Base-by-base conservation (phyloP, 768 basidiomycete species). In the Lentinula boryana region DNA sequence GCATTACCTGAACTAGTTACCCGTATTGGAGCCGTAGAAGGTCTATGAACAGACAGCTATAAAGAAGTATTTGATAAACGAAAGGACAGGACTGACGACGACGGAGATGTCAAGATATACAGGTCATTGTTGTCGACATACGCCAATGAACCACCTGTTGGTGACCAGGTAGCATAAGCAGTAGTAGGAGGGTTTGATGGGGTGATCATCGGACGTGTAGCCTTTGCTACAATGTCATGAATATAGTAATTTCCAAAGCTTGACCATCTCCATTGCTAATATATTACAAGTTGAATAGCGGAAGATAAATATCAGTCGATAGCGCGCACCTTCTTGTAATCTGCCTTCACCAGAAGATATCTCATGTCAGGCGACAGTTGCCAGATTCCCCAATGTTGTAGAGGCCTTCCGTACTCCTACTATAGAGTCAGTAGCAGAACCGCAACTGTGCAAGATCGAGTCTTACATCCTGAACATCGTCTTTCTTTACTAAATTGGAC, bases 241-340 rank as follows among this genome's bases (percentile, higher is more conserved):
- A 99, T 80, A 71, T 93, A 96, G 70, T 95, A 98, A 72, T 95
- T 98, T 16, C 91, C 89, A 68, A 88, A 88, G 60, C 85, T 86
- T 5, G 95, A 97, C 72, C 89, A 82, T 50, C 97, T 86, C 97
- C 97, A 99, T 87, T 95, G 92, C 88, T 95, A 64, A 7, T 36
- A 41, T 13, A n/a, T 46, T 0, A 46, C 8, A 32, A 5, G 7
- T 41, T 56, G 8, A 41, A 23, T 21, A 21, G 38, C 13, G 41
- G 13, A 32, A 31, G 3, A 27, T 38, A 56, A 54, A 23, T 32
- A 18, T 44, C 44, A 49, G 12, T 52, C 21, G 16, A 40, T 6
- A 5, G 48, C 40, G 63, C 71, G 56, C 62, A 87, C 93, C 81
- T 97, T 95, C 60, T 74, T 72, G 66, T 84, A 74, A 68, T 92